Evolutionary conservation across 768 basidiomycete genomes (phyloP).

Genomic region (Tylopilus rubrobrunneus): DNA sequence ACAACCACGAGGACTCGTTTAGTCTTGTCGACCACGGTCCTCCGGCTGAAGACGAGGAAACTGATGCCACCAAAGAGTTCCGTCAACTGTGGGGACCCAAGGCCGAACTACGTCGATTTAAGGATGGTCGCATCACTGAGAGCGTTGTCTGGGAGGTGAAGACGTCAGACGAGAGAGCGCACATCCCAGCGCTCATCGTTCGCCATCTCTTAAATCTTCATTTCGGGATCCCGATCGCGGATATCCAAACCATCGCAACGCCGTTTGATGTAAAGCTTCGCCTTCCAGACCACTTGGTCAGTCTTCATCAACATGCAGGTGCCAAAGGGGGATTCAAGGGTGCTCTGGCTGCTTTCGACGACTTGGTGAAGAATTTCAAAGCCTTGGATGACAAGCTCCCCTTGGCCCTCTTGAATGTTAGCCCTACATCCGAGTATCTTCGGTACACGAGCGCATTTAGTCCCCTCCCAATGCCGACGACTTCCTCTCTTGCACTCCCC

Average conservation of each 20-base stretch:
- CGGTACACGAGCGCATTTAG: constrained; percentile 82
- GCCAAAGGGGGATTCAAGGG: constrained; percentile 60
- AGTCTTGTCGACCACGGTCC: constrained; percentile 94
- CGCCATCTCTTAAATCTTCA: constrained; percentile 72
- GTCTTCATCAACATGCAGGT: constrained; percentile 32
- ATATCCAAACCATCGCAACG: constrained; percentile 55
- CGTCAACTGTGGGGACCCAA: constrained; percentile 88
- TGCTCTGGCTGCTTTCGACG: constrained; percentile 76
- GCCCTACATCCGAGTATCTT: constrained; percentile 66
- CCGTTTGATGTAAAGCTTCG: constrained; percentile 56
- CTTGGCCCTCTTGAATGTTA: constrained; percentile 70
- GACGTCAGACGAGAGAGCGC: constrained; percentile 72
- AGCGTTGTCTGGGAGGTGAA: constrained; percentile 96
- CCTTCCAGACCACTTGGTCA: constrained; percentile 53
- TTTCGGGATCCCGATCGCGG: constrained; percentile 57
- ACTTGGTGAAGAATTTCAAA: constrained; percentile 71
- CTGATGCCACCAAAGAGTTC: constrained; percentile 54
- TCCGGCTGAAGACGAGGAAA: constrained; percentile 57
- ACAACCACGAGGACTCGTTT: constrained; percentile 68
- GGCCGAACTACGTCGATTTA: constrained; percentile 90
- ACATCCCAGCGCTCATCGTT: constrained; percentile 74
- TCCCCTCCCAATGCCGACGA: constrained; percentile 67
- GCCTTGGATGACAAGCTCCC: constrained; percentile 69
- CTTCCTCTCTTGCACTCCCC: constrained; percentile 50
- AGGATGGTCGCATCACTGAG: constrained; percentile 89